Evolutionary conservation across 129 eudicot genomes (phyloP), one percentile per base, ranked within the genome.

Genomic region (Flaveria brownii): DNA sequence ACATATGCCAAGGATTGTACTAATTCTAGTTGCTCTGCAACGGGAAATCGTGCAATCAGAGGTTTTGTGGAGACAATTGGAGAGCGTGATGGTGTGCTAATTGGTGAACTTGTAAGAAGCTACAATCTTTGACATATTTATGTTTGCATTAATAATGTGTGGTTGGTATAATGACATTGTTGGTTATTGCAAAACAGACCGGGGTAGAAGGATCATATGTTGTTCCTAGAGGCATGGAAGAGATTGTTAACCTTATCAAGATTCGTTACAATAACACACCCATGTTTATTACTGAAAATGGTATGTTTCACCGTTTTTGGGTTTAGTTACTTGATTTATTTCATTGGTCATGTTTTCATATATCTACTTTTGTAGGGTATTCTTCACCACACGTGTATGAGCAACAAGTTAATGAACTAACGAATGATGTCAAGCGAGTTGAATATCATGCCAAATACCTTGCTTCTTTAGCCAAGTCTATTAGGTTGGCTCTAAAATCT

Each of bases 161-260:
- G 17, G 39, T 36, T 64, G 41, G 51, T 45, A 23, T 59, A 72
- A 17, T 6, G 16, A 22, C 20, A 52, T 23, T 50, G 14, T 4
- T 54, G 33, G 70, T 70, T 4, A 42, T 59, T 47, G 18, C 47
- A 50, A 46, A 36, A 54, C 83, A 86, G 98, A 85, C 87, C 0
- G 94, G 77, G 14, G 15, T 63, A n/a, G 18, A 18, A 6, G 62
- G 62, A 10, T 81, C 84, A 18, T 86, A 43, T 68, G 96, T 90
- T 10, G 94, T 90, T 23, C 98, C 98, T n/a, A 50, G 84, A 70
- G 98, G 94, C 79, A 83, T 90, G 90, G 85, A 77, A 83, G 82
- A 84, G 73, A 78, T 88, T 33, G 81, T 90, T 41, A 64, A 81
- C 36, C 78, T 73, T 75, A 17, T 89, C 30, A 86, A 84, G 83